Conservation (phyloP, 23 red algal species). For the Gracilaria domingensis region DNA sequence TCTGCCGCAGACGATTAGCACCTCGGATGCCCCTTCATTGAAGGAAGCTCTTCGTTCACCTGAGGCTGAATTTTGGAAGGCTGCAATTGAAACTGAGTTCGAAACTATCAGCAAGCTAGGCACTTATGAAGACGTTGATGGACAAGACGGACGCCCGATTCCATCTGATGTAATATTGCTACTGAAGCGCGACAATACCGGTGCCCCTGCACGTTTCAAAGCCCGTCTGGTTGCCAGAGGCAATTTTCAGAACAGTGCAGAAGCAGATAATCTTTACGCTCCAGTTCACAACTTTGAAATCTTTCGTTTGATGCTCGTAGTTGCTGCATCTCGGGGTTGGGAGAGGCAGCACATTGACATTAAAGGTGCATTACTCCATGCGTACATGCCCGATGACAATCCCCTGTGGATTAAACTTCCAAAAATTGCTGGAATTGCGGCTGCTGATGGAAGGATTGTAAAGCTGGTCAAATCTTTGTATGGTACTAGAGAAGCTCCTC, state of each 20-base stretch:
- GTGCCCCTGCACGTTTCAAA: conserved; percentile 31
- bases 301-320: not conserved
- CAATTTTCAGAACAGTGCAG: conserved; percentile 17
- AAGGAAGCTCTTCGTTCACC: no score
- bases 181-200: conserved; percentile 10
- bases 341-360: conserved; percentile 41
- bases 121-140: not conserved
- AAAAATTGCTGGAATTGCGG: not conserved
- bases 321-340: not conserved
- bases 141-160: not conserved
- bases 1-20: not conserved
- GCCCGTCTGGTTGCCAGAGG: conserved; percentile 47
- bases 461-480: not conserved
- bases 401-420: conserved; percentile 22
- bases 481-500: not conserved
- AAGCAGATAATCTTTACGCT: conserved; percentile 16
- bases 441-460: not conserved
- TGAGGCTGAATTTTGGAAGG: no score
- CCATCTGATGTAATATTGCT: not conserved
- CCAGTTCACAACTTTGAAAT: conserved; percentile 29
- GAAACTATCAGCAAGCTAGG: not conserved
- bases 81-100: no score
- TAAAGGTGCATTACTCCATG: conserved; percentile 21
- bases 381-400: conserved; percentile 9
- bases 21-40: no score